A percentile compares a stretch with the other conserved stretches of the same genome.
Evolutionary conservation across 1,284 basidiomycete species (phyloP).

Genomic region (Cutaneotrichosporon mucoides): DNA sequence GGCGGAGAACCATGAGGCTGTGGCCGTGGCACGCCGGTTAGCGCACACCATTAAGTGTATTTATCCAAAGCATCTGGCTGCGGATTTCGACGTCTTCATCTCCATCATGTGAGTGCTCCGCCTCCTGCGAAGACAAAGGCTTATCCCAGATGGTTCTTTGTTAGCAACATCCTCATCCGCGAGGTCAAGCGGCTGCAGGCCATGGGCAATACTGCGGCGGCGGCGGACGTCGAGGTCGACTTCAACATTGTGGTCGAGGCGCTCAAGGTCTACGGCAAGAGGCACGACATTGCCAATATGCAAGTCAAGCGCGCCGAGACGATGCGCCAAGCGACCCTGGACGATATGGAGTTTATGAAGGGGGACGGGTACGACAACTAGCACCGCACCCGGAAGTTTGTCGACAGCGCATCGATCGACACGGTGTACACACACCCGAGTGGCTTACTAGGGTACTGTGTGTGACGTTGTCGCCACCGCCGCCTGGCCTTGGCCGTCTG

Average conservation of each 20-base stretch:
- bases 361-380: conserved; percentile 12
- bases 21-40: conserved; percentile 33
- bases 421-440: too few species aligned
- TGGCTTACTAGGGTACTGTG: too few species aligned
- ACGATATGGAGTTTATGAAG: conserved; percentile 28
- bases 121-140: too few species aligned
- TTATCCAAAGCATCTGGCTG: conserved; percentile 5
- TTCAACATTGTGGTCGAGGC: conserved; percentile 30
- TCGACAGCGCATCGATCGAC: not conserved
- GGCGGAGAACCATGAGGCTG: conserved; percentile 29
- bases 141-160: conserved; percentile 30
- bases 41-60: conserved; percentile 17
- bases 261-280: conserved; percentile 14
- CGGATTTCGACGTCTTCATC: conserved; percentile 31
- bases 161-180: conserved; percentile 37
- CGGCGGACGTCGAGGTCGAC: conserved; percentile 29
- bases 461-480: too few species aligned
- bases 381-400: not conserved
- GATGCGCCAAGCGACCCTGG: conserved; percentile 21
- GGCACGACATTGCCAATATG: conserved; percentile 11
- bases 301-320: conserved; percentile 28
- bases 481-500: too few species aligned
- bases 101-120: conserved; percentile 33
- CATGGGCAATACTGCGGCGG: conserved; percentile 15
- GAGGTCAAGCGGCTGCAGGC: conserved; percentile 36